Evolutionary conservation across 768 basidiomycete species (phyloP), one percentile per base, ranked within the genome.

Genomic region (Leccinum ochraceum): DNA sequence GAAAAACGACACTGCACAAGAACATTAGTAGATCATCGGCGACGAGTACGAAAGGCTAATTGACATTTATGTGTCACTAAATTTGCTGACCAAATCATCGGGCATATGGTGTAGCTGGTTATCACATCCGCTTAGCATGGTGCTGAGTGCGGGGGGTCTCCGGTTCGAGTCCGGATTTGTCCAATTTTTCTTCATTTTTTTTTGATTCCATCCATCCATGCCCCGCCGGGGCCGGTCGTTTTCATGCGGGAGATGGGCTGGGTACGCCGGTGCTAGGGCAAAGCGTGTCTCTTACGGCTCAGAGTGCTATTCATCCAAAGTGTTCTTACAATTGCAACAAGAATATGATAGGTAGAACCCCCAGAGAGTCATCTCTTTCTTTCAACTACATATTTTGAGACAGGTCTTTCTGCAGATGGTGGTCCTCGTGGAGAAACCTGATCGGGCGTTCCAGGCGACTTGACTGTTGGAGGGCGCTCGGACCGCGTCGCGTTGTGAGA

Each of bases 1-100:
- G 86, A 63, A 86, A 68, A 22, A 67, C 57, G 32, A 87, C 58
- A n/a, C 83, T 78, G 55, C 81, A 61, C 37, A 69, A 17, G 46
- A 72, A 64, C 62, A 24, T 58, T 42, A 53, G 50, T 10, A 17
- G 30, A 16, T 46, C 28, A 17, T 13, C 14, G 13, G 22, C 20
- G 9, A 34, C 14, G 14, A 13, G 22, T 13, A 22, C 13, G 20
- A 51, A 64, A 53, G 59, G 20, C 11, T 20, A 9, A 28, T 28
- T 10, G 16, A 17, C 16, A 60, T 58, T 49, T 53, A 54, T 42
- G 16, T 14, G 34, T 49, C 14, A 51, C 44, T 58, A 26, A 42
- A 11, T 58, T 36, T 50, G 61, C 37, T 24, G 11, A 49, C 3
- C 6, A 13, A 24, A 34, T 34, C 32, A 10, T 34, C 10, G 73